Evolutionary conservation across 768 basidiomycete genomes (phyloP).

Genomic region (Nidularia pulvinata): DNA sequence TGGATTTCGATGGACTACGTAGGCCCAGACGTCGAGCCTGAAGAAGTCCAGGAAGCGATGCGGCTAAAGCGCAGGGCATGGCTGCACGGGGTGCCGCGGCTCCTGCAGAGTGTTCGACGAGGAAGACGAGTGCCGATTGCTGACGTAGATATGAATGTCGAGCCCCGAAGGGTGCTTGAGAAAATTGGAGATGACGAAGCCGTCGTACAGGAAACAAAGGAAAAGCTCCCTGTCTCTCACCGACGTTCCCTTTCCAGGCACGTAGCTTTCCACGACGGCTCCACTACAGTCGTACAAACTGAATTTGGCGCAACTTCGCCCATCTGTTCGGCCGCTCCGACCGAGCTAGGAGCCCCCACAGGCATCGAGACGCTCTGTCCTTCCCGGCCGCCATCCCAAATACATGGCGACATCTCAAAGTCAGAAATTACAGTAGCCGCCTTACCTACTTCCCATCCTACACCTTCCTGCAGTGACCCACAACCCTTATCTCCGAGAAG

Average conservation of each 20-base stretch:
- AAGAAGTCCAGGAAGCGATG: constrained; percentile 49
- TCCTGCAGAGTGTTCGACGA: constrained; percentile 3
- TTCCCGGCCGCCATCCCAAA: constrained; percentile 4
- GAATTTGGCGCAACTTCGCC: constrained; percentile 9
- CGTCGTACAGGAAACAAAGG: background rate
- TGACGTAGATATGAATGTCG: no score
- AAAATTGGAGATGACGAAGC: constrained; percentile 2
- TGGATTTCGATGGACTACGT: constrained; percentile 62
- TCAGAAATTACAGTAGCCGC: background rate
- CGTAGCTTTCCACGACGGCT: constrained; percentile 18
- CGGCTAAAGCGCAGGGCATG: constrained; percentile 28
- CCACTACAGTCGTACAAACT: constrained; percentile 11
- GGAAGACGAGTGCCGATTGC: background rate
- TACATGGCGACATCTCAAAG: background rate
- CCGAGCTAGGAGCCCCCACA: constrained; percentile 8
- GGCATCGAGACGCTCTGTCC: constrained; percentile 6
- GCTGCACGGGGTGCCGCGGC: constrained; percentile 11
- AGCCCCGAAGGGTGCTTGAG: no score
- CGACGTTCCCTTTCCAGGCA: constrained; percentile 7
- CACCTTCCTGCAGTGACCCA: background rate
- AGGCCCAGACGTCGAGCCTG: constrained; percentile 61
- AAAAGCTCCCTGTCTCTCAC: background rate
- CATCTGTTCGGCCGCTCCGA: constrained; percentile 6
- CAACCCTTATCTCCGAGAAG: background rate
- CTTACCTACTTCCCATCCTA: background rate